These are phyloP conservation scores for Lasiosphaeriaceae sp. DNA, from an alignment of 495 filamentous ascomycete genomes.

Conservation along the genomic window DNA sequence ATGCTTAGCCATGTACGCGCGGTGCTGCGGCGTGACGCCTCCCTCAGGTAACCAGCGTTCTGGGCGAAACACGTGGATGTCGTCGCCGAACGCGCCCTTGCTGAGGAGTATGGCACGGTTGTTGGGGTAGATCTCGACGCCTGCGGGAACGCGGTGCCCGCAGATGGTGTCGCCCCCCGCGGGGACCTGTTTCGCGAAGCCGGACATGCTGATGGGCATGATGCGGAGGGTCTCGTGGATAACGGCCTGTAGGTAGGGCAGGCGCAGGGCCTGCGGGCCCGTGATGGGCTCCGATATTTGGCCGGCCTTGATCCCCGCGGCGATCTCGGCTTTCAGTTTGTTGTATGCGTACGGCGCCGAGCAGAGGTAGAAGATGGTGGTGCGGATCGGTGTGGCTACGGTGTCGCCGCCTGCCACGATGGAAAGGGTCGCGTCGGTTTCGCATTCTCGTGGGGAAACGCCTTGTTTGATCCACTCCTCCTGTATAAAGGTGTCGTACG, in stretches of 20 bases:
- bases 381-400: conserved; percentile 53
- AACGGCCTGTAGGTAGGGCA: conserved; percentile 33
- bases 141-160: conserved; percentile 24
- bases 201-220: conserved; percentile 13
- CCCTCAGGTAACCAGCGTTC: conserved; percentile 43
- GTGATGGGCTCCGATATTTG: conserved; percentile 53
- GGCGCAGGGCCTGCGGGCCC: conserved; percentile 52
- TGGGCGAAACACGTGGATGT: conserved; percentile 44
- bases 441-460: not conserved
- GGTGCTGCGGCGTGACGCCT: conserved; percentile 10
- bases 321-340: conserved; percentile 55
- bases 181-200: conserved; percentile 27
- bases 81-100: conserved; percentile 40
- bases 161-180: conserved; percentile 41
- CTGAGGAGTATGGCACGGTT: conserved; percentile 29
- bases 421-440: conserved; percentile 5
- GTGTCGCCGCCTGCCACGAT: conserved; percentile 60
- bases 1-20: not conserved
- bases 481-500: conserved; percentile 2
- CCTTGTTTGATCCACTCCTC: conserved; percentile 5
- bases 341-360: conserved; percentile 41
- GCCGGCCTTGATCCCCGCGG: conserved; percentile 25
- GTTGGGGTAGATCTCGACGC: conserved; percentile 29
- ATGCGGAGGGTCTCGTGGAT: conserved; percentile 29
- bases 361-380: conserved; percentile 49